Evolutionary conservation across 805 yeast genomes (phyloP).

Genomic region (Candida sakaeoensis): DNA sequence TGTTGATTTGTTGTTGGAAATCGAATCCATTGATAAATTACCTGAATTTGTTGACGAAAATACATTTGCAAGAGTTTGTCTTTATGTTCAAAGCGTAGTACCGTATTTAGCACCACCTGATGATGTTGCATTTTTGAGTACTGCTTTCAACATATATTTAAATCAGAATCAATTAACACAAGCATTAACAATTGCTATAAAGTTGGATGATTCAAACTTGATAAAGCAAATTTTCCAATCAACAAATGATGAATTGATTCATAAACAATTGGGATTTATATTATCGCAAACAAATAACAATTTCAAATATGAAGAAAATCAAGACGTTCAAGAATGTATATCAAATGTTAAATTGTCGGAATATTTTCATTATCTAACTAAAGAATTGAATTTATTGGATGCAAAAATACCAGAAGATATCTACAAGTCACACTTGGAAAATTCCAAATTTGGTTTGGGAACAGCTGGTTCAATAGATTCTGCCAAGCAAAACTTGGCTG

Average conservation of each 20-base stretch:
- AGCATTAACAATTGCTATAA: constrained; percentile 85
- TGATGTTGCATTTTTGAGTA: constrained; percentile 76
- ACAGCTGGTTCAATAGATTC: constrained; percentile 65
- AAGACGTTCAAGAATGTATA: constrained; percentile 77
- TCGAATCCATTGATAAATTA: constrained; percentile 80
- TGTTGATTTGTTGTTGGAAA: constrained; percentile 85
- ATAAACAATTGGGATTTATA: constrained; percentile 88
- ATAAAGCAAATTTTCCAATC: constrained; percentile 79
- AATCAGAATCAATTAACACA: constrained; percentile 78
- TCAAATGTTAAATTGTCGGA: constrained; percentile 77
- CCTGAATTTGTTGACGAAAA: constrained; percentile 81
- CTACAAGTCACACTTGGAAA: constrained; percentile 86
- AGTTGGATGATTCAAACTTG: constrained; percentile 77
- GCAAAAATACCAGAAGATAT: constrained; percentile 95
- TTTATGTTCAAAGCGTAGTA: constrained; percentile 94
- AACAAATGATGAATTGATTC: constrained; percentile 66
- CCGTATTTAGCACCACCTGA: constrained; percentile 95
- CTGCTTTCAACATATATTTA: constrained; percentile 84
- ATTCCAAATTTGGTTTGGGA: constrained; percentile 54
- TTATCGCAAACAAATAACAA: constrained; percentile 83
- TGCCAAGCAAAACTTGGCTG: constrained; percentile 91
- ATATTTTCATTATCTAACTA: constrained; percentile 73
- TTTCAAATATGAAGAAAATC: constrained; percentile 58
- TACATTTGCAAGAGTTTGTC: constrained; percentile 84
- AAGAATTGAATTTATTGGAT: constrained; percentile 82